Conservation (phyloP, 257 asterid genomes). For the Solanum boliviense region DNA sequence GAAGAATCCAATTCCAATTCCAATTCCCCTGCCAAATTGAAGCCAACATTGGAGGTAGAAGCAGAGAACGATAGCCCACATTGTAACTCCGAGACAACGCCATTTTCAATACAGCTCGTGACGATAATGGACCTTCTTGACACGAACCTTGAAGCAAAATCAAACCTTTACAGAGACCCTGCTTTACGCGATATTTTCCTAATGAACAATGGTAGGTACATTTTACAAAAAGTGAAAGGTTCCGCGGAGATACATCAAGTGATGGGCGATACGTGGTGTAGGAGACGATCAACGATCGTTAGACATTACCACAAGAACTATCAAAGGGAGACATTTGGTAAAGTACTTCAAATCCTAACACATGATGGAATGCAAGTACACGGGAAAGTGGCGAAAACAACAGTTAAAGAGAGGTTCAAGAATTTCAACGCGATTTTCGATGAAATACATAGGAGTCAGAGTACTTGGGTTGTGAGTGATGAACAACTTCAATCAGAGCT, state of each 20-base stretch:
- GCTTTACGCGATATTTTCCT: conserved; percentile 48
- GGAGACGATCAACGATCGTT: conserved; percentile 68
- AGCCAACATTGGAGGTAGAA: neutral
- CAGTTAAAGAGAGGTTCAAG: conserved; percentile 71
- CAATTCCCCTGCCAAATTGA: neutral
- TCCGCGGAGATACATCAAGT: conserved; percentile 47
- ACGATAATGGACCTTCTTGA: conserved; percentile 58
- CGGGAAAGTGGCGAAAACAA: conserved; percentile 37
- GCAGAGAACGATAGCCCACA: conserved; percentile 36
- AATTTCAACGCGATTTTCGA: conserved; percentile 45
- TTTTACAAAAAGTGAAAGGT: conserved; percentile 66
- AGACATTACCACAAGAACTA: conserved; percentile 73
- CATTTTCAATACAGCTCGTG: conserved; percentile 43
- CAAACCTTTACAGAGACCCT: conserved; percentile 49
- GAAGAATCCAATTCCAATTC: neutral
- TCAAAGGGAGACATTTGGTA: conserved; percentile 76
- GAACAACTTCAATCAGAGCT: conserved; percentile 93
- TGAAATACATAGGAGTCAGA: conserved; percentile 59
- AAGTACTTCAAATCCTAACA: conserved; percentile 44
- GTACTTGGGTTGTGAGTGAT: conserved; percentile 73
- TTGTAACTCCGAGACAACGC: conserved; percentile 16
- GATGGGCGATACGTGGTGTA: conserved; percentile 74
- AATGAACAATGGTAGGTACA: conserved; percentile 86
- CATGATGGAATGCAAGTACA: conserved; percentile 53
- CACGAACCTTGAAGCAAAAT: conserved; percentile 39